Base-by-base conservation (phyloP, 2,329 filamentous ascomycete genomes). In the Passalora sequoiae region DNA sequence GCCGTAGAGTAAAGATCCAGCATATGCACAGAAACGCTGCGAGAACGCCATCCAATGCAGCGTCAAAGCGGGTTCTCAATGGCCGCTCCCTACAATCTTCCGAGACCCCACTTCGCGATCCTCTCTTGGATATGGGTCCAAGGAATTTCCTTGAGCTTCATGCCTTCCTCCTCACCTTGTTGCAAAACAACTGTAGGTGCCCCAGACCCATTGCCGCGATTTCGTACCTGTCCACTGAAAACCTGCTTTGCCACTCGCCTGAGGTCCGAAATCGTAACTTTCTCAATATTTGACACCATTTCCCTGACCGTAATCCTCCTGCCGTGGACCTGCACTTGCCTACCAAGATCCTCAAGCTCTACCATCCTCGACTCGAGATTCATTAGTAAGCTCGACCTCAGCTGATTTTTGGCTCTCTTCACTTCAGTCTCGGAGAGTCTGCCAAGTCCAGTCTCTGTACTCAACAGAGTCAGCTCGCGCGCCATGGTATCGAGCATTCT, bases 361-460 rank as follows among this genome's bases (percentile, higher is more conserved):
- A 98, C 89, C 89, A 98, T 96, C 47, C 92, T 78, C 56, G 82
- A 89, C 71, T 98, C 92, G 20, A 98, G 79, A 69, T 98, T 98
- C 92, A 98, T 98, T 38, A 98, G 77, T 29, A 98, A 74, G 44
- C 81, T 86, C 10, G 83, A 89, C 30, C 89, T 81, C 12, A 98
- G 80, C 71, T 98, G 92, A 66, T 98, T 98, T 78, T 98, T 98
- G 13, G 92, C 92, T 38, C 92, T 83, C 61, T 82, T 80, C 45
- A 98, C 91, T 68, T 98, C 92, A 25, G 73, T 75, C 2, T 80
- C 69, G 55, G 83, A 80, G 7, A 98, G 74, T 2, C 83, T 76
- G 0, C 78, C 73, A 63, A 83, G 88, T 20, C 89, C 89, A 0
- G 74, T 78, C 42, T 89, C 84, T 19, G 87, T 72, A 3, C 86